These are phyloP conservation scores for Allium sativum DNA, from an alignment of 106 monocot species.

Conservation along the genomic window DNA sequence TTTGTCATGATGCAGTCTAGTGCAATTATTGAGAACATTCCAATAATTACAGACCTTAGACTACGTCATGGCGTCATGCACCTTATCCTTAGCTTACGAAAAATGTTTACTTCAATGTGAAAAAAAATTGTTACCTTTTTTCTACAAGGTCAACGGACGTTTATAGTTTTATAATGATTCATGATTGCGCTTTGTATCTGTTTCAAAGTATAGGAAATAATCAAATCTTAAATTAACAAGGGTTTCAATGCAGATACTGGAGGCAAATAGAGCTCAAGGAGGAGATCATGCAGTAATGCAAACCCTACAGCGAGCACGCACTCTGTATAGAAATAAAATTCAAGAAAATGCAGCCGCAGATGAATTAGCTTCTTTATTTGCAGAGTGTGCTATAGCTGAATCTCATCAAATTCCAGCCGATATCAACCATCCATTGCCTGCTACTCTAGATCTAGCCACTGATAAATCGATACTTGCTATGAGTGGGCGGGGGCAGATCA, in stretches of 20 bases:
- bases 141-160: too few relatives aligned
- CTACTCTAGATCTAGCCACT: conserved; percentile 8
- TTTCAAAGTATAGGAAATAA: too few relatives aligned
- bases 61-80: too few relatives aligned
- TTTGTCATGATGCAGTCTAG: too few relatives aligned
- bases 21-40: too few relatives aligned
- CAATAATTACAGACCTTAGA: too few relatives aligned
- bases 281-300: conserved; percentile 67
- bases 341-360: conserved; percentile 32
- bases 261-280: conserved; percentile 51
- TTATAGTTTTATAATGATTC: too few relatives aligned
- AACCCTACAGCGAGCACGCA: conserved; percentile 59
- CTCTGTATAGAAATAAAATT: conserved; percentile 52
- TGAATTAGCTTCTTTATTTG: conserved; percentile 76
- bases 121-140: too few relatives aligned
- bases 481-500: conserved; percentile 73
- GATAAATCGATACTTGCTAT: conserved; percentile 57
- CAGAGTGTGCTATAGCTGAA: conserved; percentile 87
- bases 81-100: too few relatives aligned
- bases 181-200: too few relatives aligned
- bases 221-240: too few relatives aligned
- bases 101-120: too few relatives aligned
- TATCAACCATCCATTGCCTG: not conserved
- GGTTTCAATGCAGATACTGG: conserved; percentile 28
- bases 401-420: conserved; percentile 10